These are phyloP conservation scores for Diaporthe sp. DNA, from an alignment of 2,329 filamentous ascomycete species.

Conservation along the genomic window DNA sequence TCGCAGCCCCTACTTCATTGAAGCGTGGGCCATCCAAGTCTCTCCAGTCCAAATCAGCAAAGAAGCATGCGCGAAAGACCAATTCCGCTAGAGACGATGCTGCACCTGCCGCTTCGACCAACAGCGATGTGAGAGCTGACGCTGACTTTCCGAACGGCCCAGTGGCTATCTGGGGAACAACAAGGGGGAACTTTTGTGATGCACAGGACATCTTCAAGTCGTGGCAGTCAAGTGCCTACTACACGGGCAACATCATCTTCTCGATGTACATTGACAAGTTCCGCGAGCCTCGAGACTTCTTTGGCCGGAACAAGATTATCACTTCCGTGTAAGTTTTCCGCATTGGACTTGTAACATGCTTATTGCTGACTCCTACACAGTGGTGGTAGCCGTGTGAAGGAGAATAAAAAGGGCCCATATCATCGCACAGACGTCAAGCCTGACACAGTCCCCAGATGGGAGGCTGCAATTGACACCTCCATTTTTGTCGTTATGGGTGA, in stretches of 20 bases:
- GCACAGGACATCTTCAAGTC: slow-evolving; percentile 72
- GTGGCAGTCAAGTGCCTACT: slow-evolving; percentile 72
- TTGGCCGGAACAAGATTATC: slow-evolving; percentile 73
- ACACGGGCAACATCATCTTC: slow-evolving; percentile 59
- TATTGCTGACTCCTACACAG: slow-evolving; percentile 45
- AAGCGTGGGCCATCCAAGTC: not conserved
- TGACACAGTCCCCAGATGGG: not conserved
- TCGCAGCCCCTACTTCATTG: not conserved
- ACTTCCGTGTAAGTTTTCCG: slow-evolving; percentile 65
- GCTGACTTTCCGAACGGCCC: not conserved
- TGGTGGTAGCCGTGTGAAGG: slow-evolving; percentile 63
- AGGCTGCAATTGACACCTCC: slow-evolving; percentile 50
- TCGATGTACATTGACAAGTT: slow-evolving; percentile 72
- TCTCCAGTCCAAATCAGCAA: not conserved
- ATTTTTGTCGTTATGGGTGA: slow-evolving; percentile 69
- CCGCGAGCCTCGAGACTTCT: slow-evolving; percentile 66
- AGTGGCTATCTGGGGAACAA: slow-evolving; percentile 68
- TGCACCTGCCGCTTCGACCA: not conserved
- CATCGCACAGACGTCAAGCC: not conserved
- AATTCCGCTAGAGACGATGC: not conserved
- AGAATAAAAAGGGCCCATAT: not conserved
- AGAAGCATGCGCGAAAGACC: not conserved
- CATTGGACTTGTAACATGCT: not conserved
- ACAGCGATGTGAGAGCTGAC: not conserved
- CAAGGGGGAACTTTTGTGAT: slow-evolving; percentile 72